These are phyloP conservation scores for Ustilago bromivora DNA, from an alignment of 1,284 basidiomycete genomes.

Conservation along the genomic window DNA sequence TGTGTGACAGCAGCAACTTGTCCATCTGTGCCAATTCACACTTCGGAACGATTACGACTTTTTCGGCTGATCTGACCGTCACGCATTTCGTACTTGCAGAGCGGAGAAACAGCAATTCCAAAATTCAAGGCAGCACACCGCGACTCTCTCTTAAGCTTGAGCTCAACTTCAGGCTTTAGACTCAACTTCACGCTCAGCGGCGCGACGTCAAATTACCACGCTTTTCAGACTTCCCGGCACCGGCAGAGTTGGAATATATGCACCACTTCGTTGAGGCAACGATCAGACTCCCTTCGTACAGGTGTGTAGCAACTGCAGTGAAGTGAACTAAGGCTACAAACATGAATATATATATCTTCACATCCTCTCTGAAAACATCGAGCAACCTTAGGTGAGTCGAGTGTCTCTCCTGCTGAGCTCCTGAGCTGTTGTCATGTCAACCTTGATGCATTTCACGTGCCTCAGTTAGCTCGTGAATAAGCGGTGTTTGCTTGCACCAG, in stretches of 20 bases:
- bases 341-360: no score
- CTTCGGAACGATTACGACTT: conserved; percentile 1
- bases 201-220: background rate
- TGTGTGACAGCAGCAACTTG: conserved; percentile 2
- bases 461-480: no score
- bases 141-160: background rate
- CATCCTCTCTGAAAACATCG: no score
- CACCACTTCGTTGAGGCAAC: no score
- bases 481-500: no score
- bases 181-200: background rate
- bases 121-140: background rate
- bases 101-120: background rate
- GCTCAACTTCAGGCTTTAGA: background rate
- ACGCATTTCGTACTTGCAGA: background rate
- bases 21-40: conserved; percentile 3
- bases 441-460: no score
- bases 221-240: conserved; percentile 1
- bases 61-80: conserved; percentile 12
- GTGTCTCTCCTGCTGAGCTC: no score
- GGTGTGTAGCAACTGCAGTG: no score
- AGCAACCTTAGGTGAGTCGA: no score
- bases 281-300: no score
- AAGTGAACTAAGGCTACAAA: no score
- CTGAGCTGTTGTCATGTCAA: no score
- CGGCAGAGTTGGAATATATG: background rate